phyloP scores from a whole-genome alignment of 352 stramenopile species.

The Phytophthora podocarpi region DNA sequence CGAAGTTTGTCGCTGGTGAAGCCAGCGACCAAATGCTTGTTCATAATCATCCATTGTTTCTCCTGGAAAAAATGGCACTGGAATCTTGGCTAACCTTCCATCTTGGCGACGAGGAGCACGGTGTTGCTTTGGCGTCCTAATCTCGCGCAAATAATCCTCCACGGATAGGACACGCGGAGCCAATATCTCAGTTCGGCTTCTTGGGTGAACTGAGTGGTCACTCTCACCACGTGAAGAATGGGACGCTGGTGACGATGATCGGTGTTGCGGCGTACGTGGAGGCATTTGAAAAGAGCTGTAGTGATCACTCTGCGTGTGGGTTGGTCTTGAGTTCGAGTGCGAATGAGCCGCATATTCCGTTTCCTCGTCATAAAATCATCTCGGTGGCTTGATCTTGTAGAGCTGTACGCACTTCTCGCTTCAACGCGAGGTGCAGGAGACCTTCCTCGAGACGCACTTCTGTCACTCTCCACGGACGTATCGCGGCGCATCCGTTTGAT shows the following conservation, averaged over 20 bases:
- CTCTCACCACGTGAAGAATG: neutral
- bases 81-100: conserved; percentile 22
- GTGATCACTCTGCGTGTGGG: neutral
- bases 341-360: neutral
- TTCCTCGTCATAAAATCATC: neutral
- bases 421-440: neutral
- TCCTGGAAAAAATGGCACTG: conserved; percentile 22
- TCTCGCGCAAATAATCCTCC: conserved; percentile 16
- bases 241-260: neutral
- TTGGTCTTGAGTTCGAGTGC: conserved; percentile 3
- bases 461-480: conserved; percentile 7
- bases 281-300: conserved; percentile 14
- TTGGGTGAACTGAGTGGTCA: neutral
- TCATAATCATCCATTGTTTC: conserved; percentile 28
- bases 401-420: neutral
- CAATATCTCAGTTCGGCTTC: conserved; percentile 23
- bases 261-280: conserved; percentile 1
- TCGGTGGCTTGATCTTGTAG: neutral
- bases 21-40: conserved; percentile 22
- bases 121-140: conserved; percentile 16
- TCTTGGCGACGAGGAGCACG: neutral
- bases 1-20: conserved; percentile 22
- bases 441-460: neutral
- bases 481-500: conserved; percentile 9
- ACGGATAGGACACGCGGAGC: conserved; percentile 4